Evolutionary conservation across 495 filamentous ascomycete species (phyloP), one percentile per base, ranked within the genome.

Genomic region (Penicillium malachiteum): DNA sequence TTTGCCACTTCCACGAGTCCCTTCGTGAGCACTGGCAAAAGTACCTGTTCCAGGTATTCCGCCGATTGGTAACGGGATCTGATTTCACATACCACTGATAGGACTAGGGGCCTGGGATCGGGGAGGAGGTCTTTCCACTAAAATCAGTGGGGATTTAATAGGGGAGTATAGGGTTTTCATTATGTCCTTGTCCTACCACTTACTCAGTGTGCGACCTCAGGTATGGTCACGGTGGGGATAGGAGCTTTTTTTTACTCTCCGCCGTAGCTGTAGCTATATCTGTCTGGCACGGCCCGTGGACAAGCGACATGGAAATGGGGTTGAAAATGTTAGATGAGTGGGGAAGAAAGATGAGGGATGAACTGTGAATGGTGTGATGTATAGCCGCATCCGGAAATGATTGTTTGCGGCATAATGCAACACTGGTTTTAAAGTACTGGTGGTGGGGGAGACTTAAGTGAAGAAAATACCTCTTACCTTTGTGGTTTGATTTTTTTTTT

Each of bases 211-310:
- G 33, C 37, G 39, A 42, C 50, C 13, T 33, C n/a, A 13, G 18
- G 13, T 43, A 3, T 32, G 5, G 39, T 14, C 14, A 33, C 33
- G 9, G 13, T 12, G 17, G 50, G 30, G 50, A 21, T 26, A n/a
- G 3, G 14, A 51, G 48, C 30, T 26, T 35, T 11, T 26, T 21
- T 47, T 8, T 37, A 38, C 21, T 26, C 21, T 26, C 21, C 21
- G 47, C 30, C 14, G 40, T 43, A 43, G 40, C 34, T 51, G 39
- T 39, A 44, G 21, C 31, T 18, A 34, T 21, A 26, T 8, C 47
- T 50, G 43, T 42, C 53, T 52, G 58, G 58, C 49, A 48, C 53
- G 54, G 58, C 53, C 53, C 54, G 58, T 56, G 47, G 47, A 46
- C 43, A 32, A 26, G 4, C 21, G 43, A 12, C 18, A 44, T 42